Conservation (phyloP, 331 rosid species). For the Pyrus hybrid region DNA sequence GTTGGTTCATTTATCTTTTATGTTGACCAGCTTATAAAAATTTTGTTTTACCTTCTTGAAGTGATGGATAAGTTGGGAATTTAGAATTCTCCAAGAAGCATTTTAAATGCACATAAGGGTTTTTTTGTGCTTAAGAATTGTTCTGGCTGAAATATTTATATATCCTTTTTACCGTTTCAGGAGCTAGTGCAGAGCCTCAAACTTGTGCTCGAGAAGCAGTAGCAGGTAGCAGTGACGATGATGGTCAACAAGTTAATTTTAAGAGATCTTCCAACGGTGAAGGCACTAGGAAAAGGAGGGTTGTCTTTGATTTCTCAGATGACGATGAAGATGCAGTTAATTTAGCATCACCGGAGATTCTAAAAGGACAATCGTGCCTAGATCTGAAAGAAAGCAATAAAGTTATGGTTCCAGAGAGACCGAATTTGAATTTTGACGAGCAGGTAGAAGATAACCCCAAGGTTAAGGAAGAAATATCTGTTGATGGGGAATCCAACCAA, state of each 20-base stretch:
- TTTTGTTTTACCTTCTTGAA: slow-evolving; percentile 9
- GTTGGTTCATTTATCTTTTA: slow-evolving; percentile 37
- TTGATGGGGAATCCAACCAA: slow-evolving; percentile 25
- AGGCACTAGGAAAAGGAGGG: slow-evolving; percentile 63
- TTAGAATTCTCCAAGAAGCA: slow-evolving; percentile 5
- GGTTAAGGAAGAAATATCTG: slow-evolving; percentile 39
- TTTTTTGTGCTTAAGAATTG: neutral
- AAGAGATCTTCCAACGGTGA: slow-evolving; percentile 56
- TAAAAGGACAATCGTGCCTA: slow-evolving; percentile 24
- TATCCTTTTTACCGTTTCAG: slow-evolving; percentile 15
- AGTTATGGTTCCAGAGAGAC: slow-evolving; percentile 26
- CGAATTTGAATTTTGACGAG: slow-evolving; percentile 28
- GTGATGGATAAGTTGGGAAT: neutral
- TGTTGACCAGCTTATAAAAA: neutral
- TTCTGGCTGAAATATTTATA: neutral
- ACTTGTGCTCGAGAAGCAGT: slow-evolving; percentile 48
- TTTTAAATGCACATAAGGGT: neutral
- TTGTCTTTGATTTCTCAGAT: slow-evolving; percentile 79
- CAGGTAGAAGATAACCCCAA: slow-evolving; percentile 32
- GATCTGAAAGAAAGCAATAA: slow-evolving; percentile 37
- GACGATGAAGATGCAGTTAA: slow-evolving; percentile 73
- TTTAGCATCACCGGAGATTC: slow-evolving; percentile 68
- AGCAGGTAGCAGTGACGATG: slow-evolving; percentile 62
- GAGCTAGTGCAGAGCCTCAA: slow-evolving; percentile 49
- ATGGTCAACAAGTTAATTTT: slow-evolving; percentile 39